Evolutionary conservation across 2,329 filamentous ascomycete genomes (phyloP).

Genomic region (Penicillium sp.): DNA sequence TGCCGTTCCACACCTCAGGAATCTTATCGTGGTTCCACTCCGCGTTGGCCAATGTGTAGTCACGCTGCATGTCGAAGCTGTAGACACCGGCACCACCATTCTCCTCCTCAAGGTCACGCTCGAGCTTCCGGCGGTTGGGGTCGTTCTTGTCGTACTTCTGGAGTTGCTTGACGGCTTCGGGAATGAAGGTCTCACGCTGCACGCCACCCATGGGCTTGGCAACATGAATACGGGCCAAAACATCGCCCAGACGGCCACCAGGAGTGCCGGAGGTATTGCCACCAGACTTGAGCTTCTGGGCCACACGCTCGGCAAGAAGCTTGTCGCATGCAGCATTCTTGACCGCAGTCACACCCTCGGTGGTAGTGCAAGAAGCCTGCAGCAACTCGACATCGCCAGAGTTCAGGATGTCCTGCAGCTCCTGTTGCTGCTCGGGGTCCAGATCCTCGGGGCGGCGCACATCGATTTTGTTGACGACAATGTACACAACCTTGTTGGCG

Average conservation of each 20-base stretch:
- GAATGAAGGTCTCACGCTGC: slow-evolving; percentile 76
- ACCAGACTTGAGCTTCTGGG: slow-evolving; percentile 87
- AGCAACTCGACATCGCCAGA: slow-evolving; percentile 87
- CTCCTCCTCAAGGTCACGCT: slow-evolving; percentile 83
- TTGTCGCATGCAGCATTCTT: slow-evolving; percentile 94
- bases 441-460: slow-evolving; percentile 82
- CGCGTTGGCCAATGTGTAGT: slow-evolving; percentile 79
- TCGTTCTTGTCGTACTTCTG: slow-evolving; percentile 90
- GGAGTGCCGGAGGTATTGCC: slow-evolving; percentile 73
- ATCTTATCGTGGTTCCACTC: slow-evolving; percentile 97
- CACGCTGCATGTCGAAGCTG: slow-evolving; percentile 85
- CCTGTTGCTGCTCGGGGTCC: slow-evolving; percentile 68
- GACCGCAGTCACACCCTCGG: slow-evolving; percentile 88
- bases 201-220: slow-evolving; percentile 84
- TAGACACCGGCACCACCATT: slow-evolving; percentile 94
- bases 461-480: slow-evolving; percentile 98
- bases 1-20: slow-evolving; percentile 88
- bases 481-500: slow-evolving; percentile 92
- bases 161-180: slow-evolving; percentile 71
- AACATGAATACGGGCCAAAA: slow-evolving; percentile 92
- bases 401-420: slow-evolving; percentile 76
- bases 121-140: slow-evolving; percentile 72
- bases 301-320: slow-evolving; percentile 85
- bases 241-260: slow-evolving; percentile 78
- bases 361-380: slow-evolving; percentile 89